A percentile compares a stretch with the other conserved stretches of the same genome.
phyloP scores from a whole-genome alignment of 495 filamentous ascomycete genomes.

The Opeltia flavorubescens region DNA sequence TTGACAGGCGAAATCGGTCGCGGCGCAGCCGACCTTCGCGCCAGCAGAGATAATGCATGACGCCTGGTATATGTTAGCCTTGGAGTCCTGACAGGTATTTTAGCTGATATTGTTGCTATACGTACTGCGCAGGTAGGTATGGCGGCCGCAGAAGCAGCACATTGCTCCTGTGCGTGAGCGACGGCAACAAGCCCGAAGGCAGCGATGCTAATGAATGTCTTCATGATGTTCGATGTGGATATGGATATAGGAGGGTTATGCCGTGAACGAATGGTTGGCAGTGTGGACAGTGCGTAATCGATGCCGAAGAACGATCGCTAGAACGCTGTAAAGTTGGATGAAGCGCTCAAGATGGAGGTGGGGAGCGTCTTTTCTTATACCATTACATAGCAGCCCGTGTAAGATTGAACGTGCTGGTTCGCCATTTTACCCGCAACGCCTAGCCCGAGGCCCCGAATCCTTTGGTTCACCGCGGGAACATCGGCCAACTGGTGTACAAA shows the following conservation, averaged over 20 bases:
- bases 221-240: slow-evolving; percentile 3
- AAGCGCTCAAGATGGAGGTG: not conserved
- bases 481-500: too few species aligned
- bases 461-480: too few species aligned
- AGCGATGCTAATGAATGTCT: slow-evolving; percentile 3
- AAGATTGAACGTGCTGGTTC: too few species aligned
- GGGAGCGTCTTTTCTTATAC: too few species aligned
- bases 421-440: too few species aligned
- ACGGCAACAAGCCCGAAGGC: slow-evolving; percentile 11
- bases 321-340: not conserved
- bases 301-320: not conserved
- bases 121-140: slow-evolving; percentile 13
- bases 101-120: not conserved
- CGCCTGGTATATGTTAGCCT: slow-evolving; percentile 5
- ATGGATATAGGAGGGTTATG: not conserved
- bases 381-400: too few species aligned
- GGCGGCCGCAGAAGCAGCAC: slow-evolving; percentile 9
- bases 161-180: slow-evolving; percentile 12
- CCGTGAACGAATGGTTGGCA: slow-evolving; percentile 9
- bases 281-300: not conserved
- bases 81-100: too few species aligned
- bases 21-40: slow-evolving; percentile 8
- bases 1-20: slow-evolving; percentile 13
- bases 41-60: slow-evolving; percentile 8
- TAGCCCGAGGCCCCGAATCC: too few species aligned